Conservation (phyloP, 345 rosid genomes). For the Eutrema japonicum region DNA sequence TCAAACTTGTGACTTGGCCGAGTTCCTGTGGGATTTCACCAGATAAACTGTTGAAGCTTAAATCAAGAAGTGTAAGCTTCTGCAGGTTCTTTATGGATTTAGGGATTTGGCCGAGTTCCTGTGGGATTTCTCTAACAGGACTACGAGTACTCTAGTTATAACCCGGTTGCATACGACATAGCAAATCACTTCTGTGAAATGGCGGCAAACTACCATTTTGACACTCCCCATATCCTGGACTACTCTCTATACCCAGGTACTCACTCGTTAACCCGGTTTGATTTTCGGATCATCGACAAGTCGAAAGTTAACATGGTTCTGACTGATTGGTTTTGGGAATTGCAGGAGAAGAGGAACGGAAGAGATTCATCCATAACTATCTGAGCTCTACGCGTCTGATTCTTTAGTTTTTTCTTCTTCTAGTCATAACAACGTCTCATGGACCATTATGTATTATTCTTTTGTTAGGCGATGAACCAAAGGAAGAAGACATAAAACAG, state of each 20-base stretch:
- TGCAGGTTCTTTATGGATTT: conserved; percentile 61
- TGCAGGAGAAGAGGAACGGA: conserved; percentile 66
- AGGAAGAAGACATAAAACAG: conserved; percentile 53
- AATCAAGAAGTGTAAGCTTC: conserved; percentile 85
- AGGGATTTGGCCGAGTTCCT: conserved; percentile 84
- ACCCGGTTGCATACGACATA: conserved; percentile 82
- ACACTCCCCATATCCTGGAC: conserved; percentile 80
- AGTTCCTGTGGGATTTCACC: conserved; percentile 78
- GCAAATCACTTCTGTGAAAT: conserved; percentile 96
- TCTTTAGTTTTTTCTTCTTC: too few relatives aligned
- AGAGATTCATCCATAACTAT: conserved; percentile 59
- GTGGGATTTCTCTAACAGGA: conserved; percentile 63
- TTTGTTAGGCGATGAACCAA: conserved; percentile 52
- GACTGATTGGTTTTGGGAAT: conserved; percentile 26
- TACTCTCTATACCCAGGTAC: conserved; percentile 69
- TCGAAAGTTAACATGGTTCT: too few relatives aligned
- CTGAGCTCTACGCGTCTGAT: conserved; percentile 62
- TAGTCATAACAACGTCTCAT: background rate
- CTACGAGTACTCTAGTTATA: conserved; percentile 83
- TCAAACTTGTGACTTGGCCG: conserved; percentile 76
- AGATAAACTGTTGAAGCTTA: conserved; percentile 77
- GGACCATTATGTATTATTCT: conserved; percentile 6
- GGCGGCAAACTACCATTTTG: conserved; percentile 82
- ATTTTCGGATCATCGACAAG: conserved; percentile 8
- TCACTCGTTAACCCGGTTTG: conserved; percentile 15